These are phyloP conservation scores for Luffa acutangula DNA, from an alignment of 306 rosid genomes.

Conservation along the genomic window DNA sequence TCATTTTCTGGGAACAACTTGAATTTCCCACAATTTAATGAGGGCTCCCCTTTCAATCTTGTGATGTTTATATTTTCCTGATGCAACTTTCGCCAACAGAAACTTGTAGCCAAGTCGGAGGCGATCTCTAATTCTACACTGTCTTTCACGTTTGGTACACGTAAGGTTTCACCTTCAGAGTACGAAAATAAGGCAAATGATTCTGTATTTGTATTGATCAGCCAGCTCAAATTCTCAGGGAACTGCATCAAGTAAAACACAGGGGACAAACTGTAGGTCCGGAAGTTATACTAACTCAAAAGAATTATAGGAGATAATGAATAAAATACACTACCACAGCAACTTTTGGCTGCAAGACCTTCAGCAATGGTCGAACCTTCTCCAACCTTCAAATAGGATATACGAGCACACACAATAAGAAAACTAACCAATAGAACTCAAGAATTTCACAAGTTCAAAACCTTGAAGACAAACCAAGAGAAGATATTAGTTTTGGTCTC, in stretches of 20 bases:
- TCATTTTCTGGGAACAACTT: conserved; percentile 25
- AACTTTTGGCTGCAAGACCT: conserved; percentile 50
- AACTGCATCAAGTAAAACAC: conserved; percentile 29
- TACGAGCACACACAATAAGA: background rate
- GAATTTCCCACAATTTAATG: conserved; percentile 33
- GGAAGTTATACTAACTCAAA: conserved; percentile 7
- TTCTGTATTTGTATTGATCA: conserved; percentile 20
- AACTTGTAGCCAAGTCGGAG: conserved; percentile 47
- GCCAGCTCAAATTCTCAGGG: conserved; percentile 43
- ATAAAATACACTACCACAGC: conserved; percentile 36
- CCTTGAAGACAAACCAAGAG: background rate
- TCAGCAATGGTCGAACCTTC: conserved; percentile 46
- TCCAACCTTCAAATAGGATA: conserved; percentile 33
- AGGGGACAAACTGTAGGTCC: background rate
- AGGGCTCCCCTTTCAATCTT: conserved; percentile 55
- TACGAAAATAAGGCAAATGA: conserved; percentile 35
- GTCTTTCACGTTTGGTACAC: conserved; percentile 34
- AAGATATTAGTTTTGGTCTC: background rate
- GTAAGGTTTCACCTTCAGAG: conserved; percentile 35
- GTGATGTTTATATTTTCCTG: conserved; percentile 35
- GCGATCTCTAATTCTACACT: conserved; percentile 38
- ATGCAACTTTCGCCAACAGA: conserved; percentile 45
- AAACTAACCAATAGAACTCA: background rate
- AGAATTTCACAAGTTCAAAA: background rate
- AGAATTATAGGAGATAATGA: background rate